Evolutionary conservation across 2,329 filamentous ascomycete species (phyloP).

Genomic region (Aureobasidium sp.): DNA sequence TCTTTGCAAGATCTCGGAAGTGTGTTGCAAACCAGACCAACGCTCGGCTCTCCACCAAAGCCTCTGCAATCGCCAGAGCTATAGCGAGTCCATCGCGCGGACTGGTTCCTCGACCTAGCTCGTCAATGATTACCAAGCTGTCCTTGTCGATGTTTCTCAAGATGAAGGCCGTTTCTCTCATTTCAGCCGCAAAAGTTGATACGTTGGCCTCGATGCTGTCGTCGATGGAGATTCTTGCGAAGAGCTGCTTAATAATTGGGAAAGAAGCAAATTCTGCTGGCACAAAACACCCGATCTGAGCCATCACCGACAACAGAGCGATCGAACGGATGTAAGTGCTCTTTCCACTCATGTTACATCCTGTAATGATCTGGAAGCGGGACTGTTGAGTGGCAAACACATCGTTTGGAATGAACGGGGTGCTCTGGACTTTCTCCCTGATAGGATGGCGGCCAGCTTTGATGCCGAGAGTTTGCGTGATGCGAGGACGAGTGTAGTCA

Average conservation of each 20-base stretch:
- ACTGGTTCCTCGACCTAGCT: constrained; percentile 78
- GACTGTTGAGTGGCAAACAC: constrained; percentile 74
- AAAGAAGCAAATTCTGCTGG: constrained; percentile 79
- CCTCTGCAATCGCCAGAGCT: constrained; percentile 82
- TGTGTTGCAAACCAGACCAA: constrained; percentile 92
- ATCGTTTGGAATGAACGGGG: constrained; percentile 78
- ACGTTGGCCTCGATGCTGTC: constrained; percentile 86
- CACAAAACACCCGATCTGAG: constrained; percentile 85
- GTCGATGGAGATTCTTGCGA: constrained; percentile 79
- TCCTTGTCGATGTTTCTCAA: constrained; percentile 69
- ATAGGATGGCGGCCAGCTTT: constrained; percentile 73
- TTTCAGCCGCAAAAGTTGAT: constrained; percentile 89
- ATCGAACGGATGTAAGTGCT: constrained; percentile 88
- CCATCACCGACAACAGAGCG: constrained; percentile 83
- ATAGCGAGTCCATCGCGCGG: constrained; percentile 83
- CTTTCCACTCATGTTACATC: constrained; percentile 97
- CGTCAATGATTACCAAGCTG: constrained; percentile 64
- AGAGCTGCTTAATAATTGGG: constrained; percentile 72
- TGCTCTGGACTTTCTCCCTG: constrained; percentile 61
- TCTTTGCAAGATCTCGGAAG: constrained; percentile 72
- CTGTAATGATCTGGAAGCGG: constrained; percentile 87
- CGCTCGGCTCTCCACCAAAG: constrained; percentile 67
- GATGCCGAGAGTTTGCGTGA: constrained; percentile 63
- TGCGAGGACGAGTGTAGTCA: constrained; percentile 58
- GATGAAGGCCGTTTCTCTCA: constrained; percentile 94